Percentiles rank a stretch among this genome's conserved stretches.
Evolutionary conservation across 2,329 filamentous ascomycete genomes (phyloP).

Genomic region (Juglanconis sp.): DNA sequence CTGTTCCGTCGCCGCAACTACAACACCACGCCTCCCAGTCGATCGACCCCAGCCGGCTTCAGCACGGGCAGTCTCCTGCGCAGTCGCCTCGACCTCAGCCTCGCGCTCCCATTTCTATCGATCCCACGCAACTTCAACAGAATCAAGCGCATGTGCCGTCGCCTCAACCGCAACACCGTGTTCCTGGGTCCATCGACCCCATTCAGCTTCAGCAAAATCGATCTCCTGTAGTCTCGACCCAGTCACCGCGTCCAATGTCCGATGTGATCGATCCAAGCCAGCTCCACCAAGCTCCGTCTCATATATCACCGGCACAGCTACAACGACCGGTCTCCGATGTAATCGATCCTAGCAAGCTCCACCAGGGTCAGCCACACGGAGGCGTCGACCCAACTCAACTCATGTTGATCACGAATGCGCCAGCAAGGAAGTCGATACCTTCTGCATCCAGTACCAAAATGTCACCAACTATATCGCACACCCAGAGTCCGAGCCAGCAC

Average conservation of each 20-base stretch:
- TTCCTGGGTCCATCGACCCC: not conserved
- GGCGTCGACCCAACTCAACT: slow-evolving; percentile 17
- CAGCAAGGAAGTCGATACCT: slow-evolving; percentile 20
- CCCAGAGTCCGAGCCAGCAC: slow-evolving; percentile 32
- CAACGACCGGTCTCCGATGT: not conserved
- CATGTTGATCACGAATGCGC: slow-evolving; percentile 13
- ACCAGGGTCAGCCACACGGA: not conserved
- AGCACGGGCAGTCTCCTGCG: not conserved
- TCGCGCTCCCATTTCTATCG: not conserved
- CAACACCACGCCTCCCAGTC: not conserved
- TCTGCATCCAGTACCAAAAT: slow-evolving; percentile 28
- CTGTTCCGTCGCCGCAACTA: not conserved
- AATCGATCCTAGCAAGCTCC: slow-evolving; percentile 4
- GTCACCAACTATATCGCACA: slow-evolving; percentile 13
- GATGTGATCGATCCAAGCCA: slow-evolving; percentile 3
- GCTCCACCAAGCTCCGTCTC: not conserved
- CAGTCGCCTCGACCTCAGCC: not conserved
- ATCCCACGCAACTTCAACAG: not conserved
- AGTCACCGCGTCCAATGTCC: not conserved
- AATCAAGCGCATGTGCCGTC: not conserved
- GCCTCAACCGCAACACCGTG: not conserved
- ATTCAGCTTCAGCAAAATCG: not conserved
- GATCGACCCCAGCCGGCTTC: not conserved
- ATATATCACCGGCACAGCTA: slow-evolving; percentile 3
- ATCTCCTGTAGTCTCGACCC: not conserved